Percentiles rank a stretch among this genome's conserved stretches.
phyloP scores from a whole-genome alignment of 129 eudicot genomes.

The Flaveria bidentis region DNA sequence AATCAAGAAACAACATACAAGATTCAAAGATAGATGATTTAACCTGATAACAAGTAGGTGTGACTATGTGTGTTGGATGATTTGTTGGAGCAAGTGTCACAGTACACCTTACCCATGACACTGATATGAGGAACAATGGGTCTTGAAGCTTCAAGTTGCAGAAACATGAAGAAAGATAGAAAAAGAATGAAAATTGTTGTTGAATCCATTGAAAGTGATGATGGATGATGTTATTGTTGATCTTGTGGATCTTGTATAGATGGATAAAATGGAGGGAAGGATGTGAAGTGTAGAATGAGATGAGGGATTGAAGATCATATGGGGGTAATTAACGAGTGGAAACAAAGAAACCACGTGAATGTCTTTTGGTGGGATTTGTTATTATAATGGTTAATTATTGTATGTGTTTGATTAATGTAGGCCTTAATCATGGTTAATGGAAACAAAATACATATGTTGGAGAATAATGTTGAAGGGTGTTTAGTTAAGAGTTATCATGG shows the following conservation, averaged over 20 bases:
- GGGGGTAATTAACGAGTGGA: conserved; percentile 1
- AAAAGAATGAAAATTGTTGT: conserved; percentile 17
- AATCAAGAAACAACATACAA: neutral
- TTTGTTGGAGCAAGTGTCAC: conserved; percentile 77
- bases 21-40: neutral
- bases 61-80: conserved; percentile 51
- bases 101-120: conserved; percentile 84
- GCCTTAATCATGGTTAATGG: conserved; percentile 24
- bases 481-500: conserved; percentile 16
- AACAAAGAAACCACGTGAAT: conserved; percentile 37
- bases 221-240: neutral
- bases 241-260: conserved; percentile 7
- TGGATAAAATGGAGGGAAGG: conserved; percentile 25
- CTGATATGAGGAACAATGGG: conserved; percentile 50
- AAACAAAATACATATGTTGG: conserved; percentile 11
- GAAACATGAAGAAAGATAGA: conserved; percentile 22
- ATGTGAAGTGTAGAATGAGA: neutral
- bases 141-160: conserved; percentile 44
- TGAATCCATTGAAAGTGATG: conserved; percentile 22
- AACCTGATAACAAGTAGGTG: conserved; percentile 86
- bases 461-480: conserved; percentile 4
- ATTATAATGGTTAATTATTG: neutral
- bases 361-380: conserved; percentile 32
- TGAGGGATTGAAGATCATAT: neutral
- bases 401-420: neutral